Percentiles rank a stretch among this genome's conserved stretches.
These are phyloP conservation scores for Camelina sativa DNA, from an alignment of 345 rosid genomes.

Conservation along the genomic window DNA sequence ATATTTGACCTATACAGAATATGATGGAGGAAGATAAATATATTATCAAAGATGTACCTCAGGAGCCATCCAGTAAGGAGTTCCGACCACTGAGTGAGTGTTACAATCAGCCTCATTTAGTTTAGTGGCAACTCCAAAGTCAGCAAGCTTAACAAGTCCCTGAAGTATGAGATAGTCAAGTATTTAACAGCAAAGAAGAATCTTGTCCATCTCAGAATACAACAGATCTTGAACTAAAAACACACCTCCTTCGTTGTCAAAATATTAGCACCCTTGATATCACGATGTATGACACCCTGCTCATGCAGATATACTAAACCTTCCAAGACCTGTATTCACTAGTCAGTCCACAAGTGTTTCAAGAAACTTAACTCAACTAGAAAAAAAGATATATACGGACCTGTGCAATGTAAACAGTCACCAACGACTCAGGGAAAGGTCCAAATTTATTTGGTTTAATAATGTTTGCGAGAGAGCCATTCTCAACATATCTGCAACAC, in stretches of 20 bases:
- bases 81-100: constrained; percentile 99
- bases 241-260: constrained; percentile 93
- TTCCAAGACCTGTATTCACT: constrained; percentile 77
- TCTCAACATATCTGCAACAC: constrained; percentile 85
- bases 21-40: constrained; percentile 2
- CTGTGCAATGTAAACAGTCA: constrained; percentile 98
- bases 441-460: constrained; percentile 98
- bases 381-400: constrained; percentile 51
- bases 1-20: constrained; percentile 7
- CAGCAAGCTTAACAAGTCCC: constrained; percentile 99
- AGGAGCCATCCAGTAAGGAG: constrained; percentile 99
- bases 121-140: constrained; percentile 99
- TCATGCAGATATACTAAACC: constrained; percentile 96
- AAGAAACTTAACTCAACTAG: constrained; percentile 28
- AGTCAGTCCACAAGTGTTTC: constrained; percentile 30
- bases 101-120: constrained; percentile 96
- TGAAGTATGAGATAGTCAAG: constrained; percentile 44
- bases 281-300: constrained; percentile 99
- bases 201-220: constrained; percentile 23
- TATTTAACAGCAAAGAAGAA: constrained; percentile 24
- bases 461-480: constrained; percentile 98
- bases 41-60: constrained; percentile 61
- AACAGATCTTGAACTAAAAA: constrained; percentile 11
- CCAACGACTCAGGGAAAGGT: constrained; percentile 97
- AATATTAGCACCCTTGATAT: constrained; percentile 99